phyloP scores from a whole-genome alignment of 1,284 basidiomycete species.

The Tylopilus sp. region DNA sequence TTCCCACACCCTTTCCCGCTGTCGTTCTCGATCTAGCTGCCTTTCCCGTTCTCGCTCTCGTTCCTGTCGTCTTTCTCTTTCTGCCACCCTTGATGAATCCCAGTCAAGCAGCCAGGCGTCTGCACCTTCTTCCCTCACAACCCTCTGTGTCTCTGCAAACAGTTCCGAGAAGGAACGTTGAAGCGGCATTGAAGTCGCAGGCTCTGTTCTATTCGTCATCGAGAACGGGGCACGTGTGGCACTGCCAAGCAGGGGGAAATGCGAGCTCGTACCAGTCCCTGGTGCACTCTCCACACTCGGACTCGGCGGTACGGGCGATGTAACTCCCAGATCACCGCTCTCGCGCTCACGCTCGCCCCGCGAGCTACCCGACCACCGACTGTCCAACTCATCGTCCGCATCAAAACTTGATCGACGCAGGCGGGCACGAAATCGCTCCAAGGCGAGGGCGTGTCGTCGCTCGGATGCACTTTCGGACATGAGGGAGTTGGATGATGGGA shows the following conservation, averaged over 20 bases:
- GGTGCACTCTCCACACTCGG: conserved; percentile 16
- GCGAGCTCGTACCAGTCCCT: conserved; percentile 4
- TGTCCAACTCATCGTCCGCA: conserved; percentile 26
- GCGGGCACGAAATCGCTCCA: conserved; percentile 29
- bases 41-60: conserved; percentile 12
- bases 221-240: background rate
- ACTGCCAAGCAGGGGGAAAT: conserved; percentile 7
- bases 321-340: conserved; percentile 7
- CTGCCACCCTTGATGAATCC: conserved; percentile 16
- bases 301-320: conserved; percentile 17
- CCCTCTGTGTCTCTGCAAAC: conserved; percentile 17
- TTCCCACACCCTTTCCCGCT: conserved; percentile 19
- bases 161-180: conserved; percentile 28
- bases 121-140: conserved; percentile 12
- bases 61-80: conserved; percentile 9
- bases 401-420: conserved; percentile 25
- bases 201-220: conserved; percentile 9
- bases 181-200: conserved; percentile 7
- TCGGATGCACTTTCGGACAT: conserved; percentile 43
- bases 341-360: conserved; percentile 20
- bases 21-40: conserved; percentile 12
- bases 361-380: conserved; percentile 23
- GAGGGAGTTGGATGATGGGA: conserved; percentile 40
- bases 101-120: conserved; percentile 19
- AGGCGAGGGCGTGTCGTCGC: conserved; percentile 33